Evolutionary conservation across 2,329 filamentous ascomycete species (phyloP).

Genomic region (Fusarium sp.): DNA sequence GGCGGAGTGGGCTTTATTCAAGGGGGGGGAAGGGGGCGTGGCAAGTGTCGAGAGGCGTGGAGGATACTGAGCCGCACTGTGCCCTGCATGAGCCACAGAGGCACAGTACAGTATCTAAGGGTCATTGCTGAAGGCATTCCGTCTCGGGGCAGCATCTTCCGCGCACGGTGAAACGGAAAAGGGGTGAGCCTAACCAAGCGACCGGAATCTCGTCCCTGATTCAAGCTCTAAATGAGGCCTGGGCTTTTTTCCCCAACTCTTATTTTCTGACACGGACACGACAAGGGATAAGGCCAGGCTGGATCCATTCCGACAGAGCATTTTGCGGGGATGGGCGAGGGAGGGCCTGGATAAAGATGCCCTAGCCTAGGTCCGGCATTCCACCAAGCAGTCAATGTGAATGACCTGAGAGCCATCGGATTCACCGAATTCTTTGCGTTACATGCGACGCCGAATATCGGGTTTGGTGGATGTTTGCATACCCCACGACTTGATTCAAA

Average conservation of each 20-base stretch:
- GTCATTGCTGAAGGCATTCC: constrained; percentile 19
- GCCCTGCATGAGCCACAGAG: constrained; percentile 7
- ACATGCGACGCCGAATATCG: constrained; percentile 9
- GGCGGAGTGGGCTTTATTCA: constrained; percentile 9
- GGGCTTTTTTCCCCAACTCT: not conserved
- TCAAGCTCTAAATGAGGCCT: constrained; percentile 1
- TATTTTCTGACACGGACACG: constrained; percentile 16
- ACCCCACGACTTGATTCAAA: not conserved
- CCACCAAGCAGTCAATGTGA: not conserved
- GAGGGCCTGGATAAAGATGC: constrained; percentile 28
- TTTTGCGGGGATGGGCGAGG: constrained; percentile 34
- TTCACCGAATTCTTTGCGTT: constrained; percentile 12
- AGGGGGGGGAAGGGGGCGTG: constrained; percentile 8
- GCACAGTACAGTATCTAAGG: constrained; percentile 22
- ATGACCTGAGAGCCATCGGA: constrained; percentile 16
- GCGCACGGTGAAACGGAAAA: constrained; percentile 6
- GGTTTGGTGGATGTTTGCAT: not conserved
- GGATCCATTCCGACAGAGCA: constrained; percentile 19
- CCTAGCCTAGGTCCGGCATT: constrained; percentile 19
- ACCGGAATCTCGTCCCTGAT: constrained; percentile 21
- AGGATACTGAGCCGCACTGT: constrained; percentile 20
- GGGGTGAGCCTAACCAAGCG: constrained; percentile 17
- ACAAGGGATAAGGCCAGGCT: constrained; percentile 12
- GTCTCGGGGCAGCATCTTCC: constrained; percentile 1
- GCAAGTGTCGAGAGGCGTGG: constrained; percentile 10